Percentiles rank a stretch among this genome's conserved stretches.
Conservation (phyloP, 306 rosid species). For the Alnus rubra region DNA sequence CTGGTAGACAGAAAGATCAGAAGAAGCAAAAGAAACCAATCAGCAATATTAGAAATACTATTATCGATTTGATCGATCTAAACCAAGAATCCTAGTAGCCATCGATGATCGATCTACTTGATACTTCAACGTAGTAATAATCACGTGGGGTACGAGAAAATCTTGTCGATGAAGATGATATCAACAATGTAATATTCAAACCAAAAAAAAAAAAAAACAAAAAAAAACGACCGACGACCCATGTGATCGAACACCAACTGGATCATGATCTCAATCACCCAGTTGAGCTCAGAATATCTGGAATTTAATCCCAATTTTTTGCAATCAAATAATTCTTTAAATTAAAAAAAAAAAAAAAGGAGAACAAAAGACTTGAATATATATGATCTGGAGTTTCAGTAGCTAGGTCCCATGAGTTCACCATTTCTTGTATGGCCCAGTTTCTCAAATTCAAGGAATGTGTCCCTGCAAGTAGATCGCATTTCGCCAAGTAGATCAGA, state of each 20-base stretch:
- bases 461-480: slow-evolving; percentile 24
- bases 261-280: not conserved
- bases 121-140: not conserved
- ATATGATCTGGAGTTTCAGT: slow-evolving; percentile 25
- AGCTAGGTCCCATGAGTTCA: slow-evolving; percentile 28
- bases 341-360: not conserved
- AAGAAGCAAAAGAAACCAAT: not conserved
- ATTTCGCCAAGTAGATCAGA: slow-evolving; percentile 18
- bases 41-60: not conserved
- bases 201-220: not conserved
- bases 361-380: not conserved
- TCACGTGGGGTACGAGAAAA: slow-evolving; percentile 4
- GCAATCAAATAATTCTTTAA: not conserved
- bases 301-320: not conserved
- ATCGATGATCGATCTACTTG: not conserved
- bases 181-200: not conserved
- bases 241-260: not conserved
- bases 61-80: no score
- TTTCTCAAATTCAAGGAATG: slow-evolving; percentile 29
- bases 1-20: no score
- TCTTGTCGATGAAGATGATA: not conserved
- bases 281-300: not conserved
- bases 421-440: slow-evolving; percentile 41
- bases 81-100: not conserved
- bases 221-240: not conserved